These are phyloP conservation scores for Trametes maxima DNA, from an alignment of 768 basidiomycete genomes.

Conservation along the genomic window DNA sequence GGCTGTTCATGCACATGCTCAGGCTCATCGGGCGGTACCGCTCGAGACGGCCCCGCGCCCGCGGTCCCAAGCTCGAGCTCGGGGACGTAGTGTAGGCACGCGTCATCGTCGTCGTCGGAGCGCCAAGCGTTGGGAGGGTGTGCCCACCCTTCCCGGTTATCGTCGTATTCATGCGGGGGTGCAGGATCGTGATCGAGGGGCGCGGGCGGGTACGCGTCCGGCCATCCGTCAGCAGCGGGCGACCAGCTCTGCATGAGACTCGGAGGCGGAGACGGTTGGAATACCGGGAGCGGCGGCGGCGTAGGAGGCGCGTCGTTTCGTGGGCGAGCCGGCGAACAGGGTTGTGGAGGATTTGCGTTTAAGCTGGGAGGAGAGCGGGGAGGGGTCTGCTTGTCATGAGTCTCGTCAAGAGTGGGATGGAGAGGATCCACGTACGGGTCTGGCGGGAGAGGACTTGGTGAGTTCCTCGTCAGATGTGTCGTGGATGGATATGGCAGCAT, in stretches of 20 bases:
- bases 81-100: constrained; percentile 41
- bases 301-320: constrained; percentile 7
- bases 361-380: constrained; percentile 28
- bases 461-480: constrained; percentile 14
- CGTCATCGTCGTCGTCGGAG: constrained; percentile 32
- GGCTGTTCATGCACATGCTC: neutral
- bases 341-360: constrained; percentile 33
- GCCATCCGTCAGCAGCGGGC: constrained; percentile 3
- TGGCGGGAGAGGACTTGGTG: neutral
- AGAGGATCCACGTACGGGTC: constrained; percentile 10
- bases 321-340: constrained; percentile 20
- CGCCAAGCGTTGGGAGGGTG: constrained; percentile 6
- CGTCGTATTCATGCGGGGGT: constrained; percentile 1
- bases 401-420: constrained; percentile 18
- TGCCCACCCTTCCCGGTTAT: constrained; percentile 10
- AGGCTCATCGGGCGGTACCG: neutral
- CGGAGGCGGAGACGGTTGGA: neutral
- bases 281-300: neutral
- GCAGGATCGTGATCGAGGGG: neutral
- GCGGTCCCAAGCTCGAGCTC: constrained; percentile 3
- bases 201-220: neutral
- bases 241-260: neutral
- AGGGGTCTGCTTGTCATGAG: constrained; percentile 39
- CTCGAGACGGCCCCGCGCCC: neutral
- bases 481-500: constrained; percentile 16